Base-by-base conservation (phyloP, 176 grass and related monocot species). In the Cocos nucifera region DNA sequence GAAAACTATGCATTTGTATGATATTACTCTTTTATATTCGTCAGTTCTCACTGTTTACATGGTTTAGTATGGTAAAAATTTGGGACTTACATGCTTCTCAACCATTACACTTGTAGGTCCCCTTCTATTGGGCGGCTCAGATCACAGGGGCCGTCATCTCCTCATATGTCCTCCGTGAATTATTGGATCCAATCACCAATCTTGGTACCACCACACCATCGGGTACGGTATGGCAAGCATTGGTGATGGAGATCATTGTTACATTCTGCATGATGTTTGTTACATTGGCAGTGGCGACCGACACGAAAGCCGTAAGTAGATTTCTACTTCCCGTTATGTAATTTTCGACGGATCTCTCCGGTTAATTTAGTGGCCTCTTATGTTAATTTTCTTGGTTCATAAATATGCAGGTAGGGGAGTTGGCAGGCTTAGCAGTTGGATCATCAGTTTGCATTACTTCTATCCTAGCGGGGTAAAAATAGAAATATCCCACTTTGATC, bases 201-300 rank as follows among this genome's bases (percentile, higher is more conserved):
- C 25, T 98, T 30, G 93, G 93, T 23, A 79, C 76, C 8, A 98
- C 93, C 22, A 57, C 30, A 24, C 93, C 93, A 2, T 25, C 71
- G 1, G 87, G 72, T 22, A 74, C 87, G 12, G 73, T 75, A 44
- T 80, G 82, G 84, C 88, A 90, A 19, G 61, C 93, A 19, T 83
- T 98, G 27, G 27, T 92, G 63, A 78, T 81, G 23, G 93, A 98
- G 78, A 14, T 86, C 24, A 56, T 98, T 19, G 93, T 98, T 1
- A 92, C 93, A 15, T 98, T 98, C 70, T 83, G 80, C 84, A 98
- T 98, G 93, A 98, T 98, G 79, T 92, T 98, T 17, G 93, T 98
- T 26, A 98, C 93, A 0, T 81, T 83, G 30, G 93, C 93, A 16
- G 93, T 98, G 17, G 93, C 93, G 22, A 98, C 93, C 21, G 93